Evolutionary conservation across 2,329 filamentous ascomycete species (phyloP).

Genomic region (Paraphaeosphaeria sporulosa): DNA sequence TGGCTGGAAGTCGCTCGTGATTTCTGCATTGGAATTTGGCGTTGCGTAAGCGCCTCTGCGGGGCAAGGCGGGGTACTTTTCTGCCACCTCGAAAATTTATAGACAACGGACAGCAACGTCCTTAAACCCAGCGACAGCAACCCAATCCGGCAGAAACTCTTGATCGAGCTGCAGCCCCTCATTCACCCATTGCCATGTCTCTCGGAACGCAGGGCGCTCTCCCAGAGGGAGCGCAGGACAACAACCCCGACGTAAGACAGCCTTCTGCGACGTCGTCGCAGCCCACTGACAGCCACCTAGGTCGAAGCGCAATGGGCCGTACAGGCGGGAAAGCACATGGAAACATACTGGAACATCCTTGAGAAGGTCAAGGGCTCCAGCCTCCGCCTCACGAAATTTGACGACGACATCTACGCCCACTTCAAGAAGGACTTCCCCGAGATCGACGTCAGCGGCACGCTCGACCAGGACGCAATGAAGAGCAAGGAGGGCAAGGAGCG

Average conservation of each 20-base stretch:
- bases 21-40: slow-evolving; percentile 32
- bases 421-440: slow-evolving; percentile 90
- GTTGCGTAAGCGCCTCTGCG: slow-evolving; percentile 43
- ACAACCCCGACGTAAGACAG: slow-evolving; percentile 71
- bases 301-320: slow-evolving; percentile 99
- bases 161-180: not conserved
- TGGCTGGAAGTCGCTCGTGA: slow-evolving; percentile 25
- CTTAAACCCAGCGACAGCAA: not conserved
- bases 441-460: slow-evolving; percentile 80
- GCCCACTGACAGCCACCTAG: slow-evolving; percentile 56
- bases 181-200: slow-evolving; percentile 41
- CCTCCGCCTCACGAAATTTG: slow-evolving; percentile 89
- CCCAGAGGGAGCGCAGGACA: slow-evolving; percentile 64
- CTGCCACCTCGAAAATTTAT: slow-evolving; percentile 33
- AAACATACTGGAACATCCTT: slow-evolving; percentile 96
- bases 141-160: not conserved
- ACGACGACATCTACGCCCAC: slow-evolving; percentile 93
- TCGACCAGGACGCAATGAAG: slow-evolving; percentile 97
- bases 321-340: slow-evolving; percentile 95
- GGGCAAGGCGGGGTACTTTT: slow-evolving; percentile 32
- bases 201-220: slow-evolving; percentile 36
- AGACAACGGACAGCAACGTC: slow-evolving; percentile 1
- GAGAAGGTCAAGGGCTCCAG: slow-evolving; percentile 88
- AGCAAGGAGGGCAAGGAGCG: slow-evolving; percentile 92
- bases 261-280: slow-evolving; percentile 12